Evolutionary conservation across 2,329 filamentous ascomycete genomes (phyloP).

Genomic region (Fusarium sacchari): DNA sequence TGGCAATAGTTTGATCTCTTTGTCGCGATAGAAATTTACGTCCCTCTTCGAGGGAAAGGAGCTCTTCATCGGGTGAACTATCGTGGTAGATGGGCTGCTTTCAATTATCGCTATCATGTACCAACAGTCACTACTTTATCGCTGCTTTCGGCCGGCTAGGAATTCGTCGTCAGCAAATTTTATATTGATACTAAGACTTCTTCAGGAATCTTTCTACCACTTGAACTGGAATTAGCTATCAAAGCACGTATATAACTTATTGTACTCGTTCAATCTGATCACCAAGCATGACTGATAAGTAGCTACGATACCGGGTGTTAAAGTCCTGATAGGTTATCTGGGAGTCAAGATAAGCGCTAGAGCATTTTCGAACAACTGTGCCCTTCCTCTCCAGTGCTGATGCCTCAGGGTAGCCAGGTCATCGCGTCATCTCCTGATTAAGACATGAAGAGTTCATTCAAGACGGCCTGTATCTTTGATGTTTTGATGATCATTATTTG

Average conservation of each 20-base stretch:
- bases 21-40: not conserved
- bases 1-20: not conserved
- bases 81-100: not conserved
- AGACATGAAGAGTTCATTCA: not conserved
- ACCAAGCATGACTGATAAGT: not conserved
- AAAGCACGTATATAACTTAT: accelerated
- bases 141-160: not conserved
- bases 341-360: not conserved
- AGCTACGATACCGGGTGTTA: not conserved
- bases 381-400: no score
- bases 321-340: not conserved
- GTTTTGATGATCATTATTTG: no score
- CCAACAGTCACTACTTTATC: not conserved
- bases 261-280: no score
- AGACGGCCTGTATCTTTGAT: not conserved
- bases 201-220: accelerated
- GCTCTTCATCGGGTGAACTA: not conserved
- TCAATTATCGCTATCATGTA: not conserved
- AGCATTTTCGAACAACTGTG: not conserved
- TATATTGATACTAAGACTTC: accelerated
- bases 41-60: not conserved
- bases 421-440: no score
- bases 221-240: accelerated
- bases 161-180: accelerated
- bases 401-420: not conserved